phyloP scores from a whole-genome alignment of 2,329 filamentous ascomycete species.

The Septoria petroselini region DNA sequence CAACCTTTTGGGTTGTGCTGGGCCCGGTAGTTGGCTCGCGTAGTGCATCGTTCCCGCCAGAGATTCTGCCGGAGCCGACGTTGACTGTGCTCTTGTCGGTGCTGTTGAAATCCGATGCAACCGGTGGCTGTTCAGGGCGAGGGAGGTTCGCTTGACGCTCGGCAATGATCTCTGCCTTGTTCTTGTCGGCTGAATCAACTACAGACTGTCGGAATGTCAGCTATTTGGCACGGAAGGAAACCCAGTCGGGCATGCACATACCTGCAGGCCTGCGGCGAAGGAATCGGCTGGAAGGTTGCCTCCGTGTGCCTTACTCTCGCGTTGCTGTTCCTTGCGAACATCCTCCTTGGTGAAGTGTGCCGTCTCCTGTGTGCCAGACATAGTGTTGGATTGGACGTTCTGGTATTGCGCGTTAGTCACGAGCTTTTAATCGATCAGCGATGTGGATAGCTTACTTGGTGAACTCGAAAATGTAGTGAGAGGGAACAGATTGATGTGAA shows the following conservation, averaged over 20 bases:
- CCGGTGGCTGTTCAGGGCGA: constrained; percentile 72
- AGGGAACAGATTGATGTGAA: no score
- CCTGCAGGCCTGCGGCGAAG: constrained; percentile 48
- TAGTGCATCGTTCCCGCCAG: constrained; percentile 47
- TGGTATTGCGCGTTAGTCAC: no score
- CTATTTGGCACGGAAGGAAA: background rate
- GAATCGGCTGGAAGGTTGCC: constrained; percentile 47
- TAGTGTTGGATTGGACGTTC: constrained; percentile 18
- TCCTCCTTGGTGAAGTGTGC: constrained; percentile 52
- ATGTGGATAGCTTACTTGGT: no score
- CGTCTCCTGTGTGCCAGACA: constrained; percentile 41
- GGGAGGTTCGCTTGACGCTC: constrained; percentile 70
- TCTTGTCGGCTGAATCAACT: constrained; percentile 35
- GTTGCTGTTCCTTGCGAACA: constrained; percentile 48
- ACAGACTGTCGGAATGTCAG: constrained; percentile 25
- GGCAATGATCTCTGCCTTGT: constrained; percentile 64
- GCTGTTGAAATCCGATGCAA: constrained; percentile 75
- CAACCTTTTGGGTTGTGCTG: constrained; percentile 56
- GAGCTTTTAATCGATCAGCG: no score
- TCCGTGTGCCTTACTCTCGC: constrained; percentile 40
- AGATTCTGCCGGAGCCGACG: constrained; percentile 60
- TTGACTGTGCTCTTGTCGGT: constrained; percentile 66
- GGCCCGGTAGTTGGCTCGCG: constrained; percentile 52
- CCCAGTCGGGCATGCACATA: constrained; percentile 27
- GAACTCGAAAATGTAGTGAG: no score